Evolutionary conservation across 108 stramenopile genomes (phyloP).

Genomic region (Cyclotella sp.): DNA sequence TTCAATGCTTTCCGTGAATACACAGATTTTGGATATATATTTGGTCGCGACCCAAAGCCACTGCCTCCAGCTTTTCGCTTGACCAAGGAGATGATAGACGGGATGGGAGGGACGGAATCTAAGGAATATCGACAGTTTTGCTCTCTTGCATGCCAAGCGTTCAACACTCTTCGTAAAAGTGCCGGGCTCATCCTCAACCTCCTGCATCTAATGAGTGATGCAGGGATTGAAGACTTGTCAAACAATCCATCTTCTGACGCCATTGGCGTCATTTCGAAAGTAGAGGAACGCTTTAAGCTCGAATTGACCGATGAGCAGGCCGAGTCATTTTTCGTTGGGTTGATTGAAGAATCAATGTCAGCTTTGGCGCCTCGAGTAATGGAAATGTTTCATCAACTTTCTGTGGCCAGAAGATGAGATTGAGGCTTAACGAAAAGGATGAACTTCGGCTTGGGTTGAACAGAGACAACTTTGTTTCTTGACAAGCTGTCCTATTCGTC

Average conservation of each 20-base stretch:
- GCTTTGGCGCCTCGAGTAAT: conserved; percentile 92
- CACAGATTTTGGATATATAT: conserved; percentile 83
- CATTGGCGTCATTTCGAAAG: conserved; percentile 90
- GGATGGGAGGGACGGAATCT: conserved; percentile 94
- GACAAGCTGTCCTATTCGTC: too few relatives aligned
- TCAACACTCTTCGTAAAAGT: conserved; percentile 92
- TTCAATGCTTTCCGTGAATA: neutral
- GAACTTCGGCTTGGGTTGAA: too few relatives aligned
- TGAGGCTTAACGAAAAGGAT: neutral
- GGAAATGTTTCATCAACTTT: conserved; percentile 93
- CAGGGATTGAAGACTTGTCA: conserved; percentile 95
- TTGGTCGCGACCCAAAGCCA: conserved; percentile 94
- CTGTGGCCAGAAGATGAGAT: conserved; percentile 76
- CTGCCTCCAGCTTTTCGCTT: conserved; percentile 94
- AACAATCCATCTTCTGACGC: conserved; percentile 90
- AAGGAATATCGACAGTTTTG: conserved; percentile 93
- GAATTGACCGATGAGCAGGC: conserved; percentile 96
- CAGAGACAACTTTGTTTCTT: too few relatives aligned
- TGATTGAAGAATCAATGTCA: conserved; percentile 87
- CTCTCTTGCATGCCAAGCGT: conserved; percentile 95
- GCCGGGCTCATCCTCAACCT: conserved; percentile 97
- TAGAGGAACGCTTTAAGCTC: conserved; percentile 94
- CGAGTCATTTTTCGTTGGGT: conserved; percentile 85
- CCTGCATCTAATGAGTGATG: conserved; percentile 96
- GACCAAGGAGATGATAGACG: conserved; percentile 94